Evolutionary conservation across 257 asterid genomes (phyloP).

Genomic region (Solanum microdontum): DNA sequence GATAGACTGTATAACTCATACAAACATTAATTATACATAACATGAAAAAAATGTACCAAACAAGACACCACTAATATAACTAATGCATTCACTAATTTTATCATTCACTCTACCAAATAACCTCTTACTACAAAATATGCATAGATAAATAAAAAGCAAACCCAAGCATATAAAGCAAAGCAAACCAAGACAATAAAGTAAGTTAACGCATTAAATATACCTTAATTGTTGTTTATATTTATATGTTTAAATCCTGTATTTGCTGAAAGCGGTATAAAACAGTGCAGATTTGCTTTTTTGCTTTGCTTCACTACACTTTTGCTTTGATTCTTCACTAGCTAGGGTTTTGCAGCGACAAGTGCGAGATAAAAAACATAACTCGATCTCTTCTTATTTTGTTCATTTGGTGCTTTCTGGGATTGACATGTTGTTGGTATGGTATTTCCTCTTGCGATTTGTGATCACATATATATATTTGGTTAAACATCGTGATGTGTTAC

Average conservation of each 20-base stretch:
- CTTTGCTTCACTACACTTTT: not conserved
- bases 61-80: not conserved
- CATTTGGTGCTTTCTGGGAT: not conserved
- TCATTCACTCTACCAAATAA: not conserved
- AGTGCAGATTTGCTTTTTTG: not conserved
- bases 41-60: too few species aligned
- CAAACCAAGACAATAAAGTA: not conserved
- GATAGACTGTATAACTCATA: too few species aligned
- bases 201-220: not conserved
- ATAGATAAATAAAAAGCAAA: not conserved
- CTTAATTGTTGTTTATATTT: not conserved
- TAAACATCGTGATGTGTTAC: not conserved
- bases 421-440: not conserved
- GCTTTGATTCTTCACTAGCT: not conserved
- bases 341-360: not conserved
- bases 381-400: not conserved
- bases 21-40: too few species aligned
- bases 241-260: not conserved
- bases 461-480: not conserved
- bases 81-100: not conserved
- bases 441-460: not conserved
- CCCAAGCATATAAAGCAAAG: not conserved
- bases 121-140: not conserved
- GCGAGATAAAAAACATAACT: not conserved
- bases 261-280: not conserved